Percentiles rank a stretch among this genome's conserved stretches.
Conservation (phyloP, 371 early-diverging fungal species). For the Gilbertella persicaria region DNA sequence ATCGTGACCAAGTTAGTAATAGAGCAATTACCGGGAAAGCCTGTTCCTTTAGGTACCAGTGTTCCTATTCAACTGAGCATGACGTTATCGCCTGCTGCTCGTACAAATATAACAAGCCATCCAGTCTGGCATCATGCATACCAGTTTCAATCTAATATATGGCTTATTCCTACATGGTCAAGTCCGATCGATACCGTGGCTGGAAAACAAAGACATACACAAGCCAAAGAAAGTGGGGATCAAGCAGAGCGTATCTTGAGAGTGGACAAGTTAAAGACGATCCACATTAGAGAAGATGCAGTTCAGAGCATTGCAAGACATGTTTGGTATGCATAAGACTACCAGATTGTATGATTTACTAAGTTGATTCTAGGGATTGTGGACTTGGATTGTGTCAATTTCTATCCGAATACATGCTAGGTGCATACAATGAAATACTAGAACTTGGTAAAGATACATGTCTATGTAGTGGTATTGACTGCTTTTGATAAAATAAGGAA, state of each 20-base stretch:
- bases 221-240: conserved; percentile 22
- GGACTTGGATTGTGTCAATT: conserved; percentile 41
- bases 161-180: conserved; percentile 48
- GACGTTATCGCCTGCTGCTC: conserved; percentile 2
- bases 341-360: background rate
- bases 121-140: conserved; percentile 25
- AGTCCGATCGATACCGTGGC: conserved; percentile 17
- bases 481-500: conserved; percentile 20
- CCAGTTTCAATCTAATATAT: conserved; percentile 17
- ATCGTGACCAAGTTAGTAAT: conserved; percentile 27
- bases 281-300: conserved; percentile 40
- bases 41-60: conserved; percentile 5
- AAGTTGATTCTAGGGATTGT: conserved; percentile 36
- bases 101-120: conserved; percentile 9
- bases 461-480: background rate
- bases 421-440: conserved; percentile 15
- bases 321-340: conserved; percentile 33
- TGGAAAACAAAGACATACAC: conserved; percentile 12
- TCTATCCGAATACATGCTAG: conserved; percentile 9
- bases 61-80: conserved; percentile 17
- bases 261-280: background rate
- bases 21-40: conserved; percentile 14
- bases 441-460: conserved; percentile 29
- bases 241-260: conserved; percentile 26
- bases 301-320: conserved; percentile 47